Evolutionary conservation across 345 rosid species (phyloP).

Genomic region (Carallia pectinifolia): DNA sequence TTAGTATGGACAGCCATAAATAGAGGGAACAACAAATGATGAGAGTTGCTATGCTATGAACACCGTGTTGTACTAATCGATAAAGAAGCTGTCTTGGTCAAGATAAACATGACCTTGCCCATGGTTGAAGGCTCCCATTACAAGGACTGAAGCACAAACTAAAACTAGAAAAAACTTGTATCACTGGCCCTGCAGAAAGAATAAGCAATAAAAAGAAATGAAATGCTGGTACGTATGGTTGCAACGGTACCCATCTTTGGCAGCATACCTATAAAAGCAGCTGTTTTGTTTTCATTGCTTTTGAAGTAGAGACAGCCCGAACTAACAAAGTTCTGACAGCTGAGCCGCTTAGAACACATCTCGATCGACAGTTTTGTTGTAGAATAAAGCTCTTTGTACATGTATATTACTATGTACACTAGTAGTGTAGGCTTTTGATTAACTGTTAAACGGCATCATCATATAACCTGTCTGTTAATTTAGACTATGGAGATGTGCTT

Average conservation of each 20-base stretch:
- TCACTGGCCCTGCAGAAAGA: conserved; percentile 9
- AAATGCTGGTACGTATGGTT: conserved; percentile 4
- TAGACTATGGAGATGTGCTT: too few species aligned
- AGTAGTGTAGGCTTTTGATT: too few species aligned
- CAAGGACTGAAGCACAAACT: conserved; percentile 4
- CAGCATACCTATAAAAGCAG: conserved; percentile 2
- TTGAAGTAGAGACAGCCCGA: too few species aligned
- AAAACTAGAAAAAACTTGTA: background rate
- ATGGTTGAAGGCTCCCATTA: background rate
- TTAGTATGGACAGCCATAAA: background rate
- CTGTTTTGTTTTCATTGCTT: background rate
- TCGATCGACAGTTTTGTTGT: conserved; percentile 25
- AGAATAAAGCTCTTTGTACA: conserved; percentile 8
- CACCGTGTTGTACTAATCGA: background rate
- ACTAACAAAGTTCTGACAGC: background rate
- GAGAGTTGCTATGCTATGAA: too few species aligned
- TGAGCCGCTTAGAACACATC: conserved; percentile 2
- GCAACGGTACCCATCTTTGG: conserved; percentile 2
- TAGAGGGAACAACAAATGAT: conserved; percentile 20
- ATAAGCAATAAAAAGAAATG: background rate
- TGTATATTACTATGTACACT: too few species aligned
- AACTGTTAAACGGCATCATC: too few species aligned
- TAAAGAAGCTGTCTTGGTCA: background rate
- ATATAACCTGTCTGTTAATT: too few species aligned
- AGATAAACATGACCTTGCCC: background rate